A percentile compares a stretch with the other conserved stretches of the same genome.
Evolutionary conservation across 306 rosid species (phyloP).

Genomic region (Oemleria cerasiformis): DNA sequence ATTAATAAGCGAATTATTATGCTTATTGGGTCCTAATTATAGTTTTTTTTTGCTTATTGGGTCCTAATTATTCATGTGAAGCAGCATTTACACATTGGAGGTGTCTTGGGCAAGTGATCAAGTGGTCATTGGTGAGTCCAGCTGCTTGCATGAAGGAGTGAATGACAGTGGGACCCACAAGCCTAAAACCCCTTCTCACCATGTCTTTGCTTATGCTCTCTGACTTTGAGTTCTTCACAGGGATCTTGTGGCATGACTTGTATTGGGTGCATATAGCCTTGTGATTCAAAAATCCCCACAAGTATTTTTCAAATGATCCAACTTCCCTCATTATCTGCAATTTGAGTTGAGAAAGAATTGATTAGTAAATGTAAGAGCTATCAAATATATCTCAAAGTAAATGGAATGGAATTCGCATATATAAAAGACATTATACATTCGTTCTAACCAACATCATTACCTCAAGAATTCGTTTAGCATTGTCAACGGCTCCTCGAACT

Average conservation of each 20-base stretch:
- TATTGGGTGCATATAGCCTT: conserved; percentile 72
- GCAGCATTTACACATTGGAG: conserved; percentile 40
- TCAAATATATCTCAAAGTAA: background rate
- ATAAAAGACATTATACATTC: too few relatives aligned
- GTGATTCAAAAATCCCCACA: conserved; percentile 78
- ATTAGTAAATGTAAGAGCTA: background rate
- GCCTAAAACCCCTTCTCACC: conserved; percentile 67
- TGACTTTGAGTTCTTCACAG: conserved; percentile 86
- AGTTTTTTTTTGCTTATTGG: too few relatives aligned
- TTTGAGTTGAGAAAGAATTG: background rate
- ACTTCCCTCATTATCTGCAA: conserved; percentile 53
- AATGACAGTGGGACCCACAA: conserved; percentile 76
- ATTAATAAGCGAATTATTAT: background rate
- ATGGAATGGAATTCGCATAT: background rate
- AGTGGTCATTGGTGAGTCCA: conserved; percentile 80
- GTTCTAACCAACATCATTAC: conserved; percentile 15
- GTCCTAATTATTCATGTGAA: too few relatives aligned
- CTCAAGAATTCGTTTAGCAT: conserved; percentile 67
- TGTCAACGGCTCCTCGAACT: conserved; percentile 71
- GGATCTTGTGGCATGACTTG: conserved; percentile 67
- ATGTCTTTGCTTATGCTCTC: conserved; percentile 81
- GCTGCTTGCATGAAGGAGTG: conserved; percentile 81
- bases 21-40: conserved; percentile 8
- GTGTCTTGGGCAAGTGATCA: conserved; percentile 72
- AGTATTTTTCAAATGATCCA: conserved; percentile 68